phyloP scores from a whole-genome alignment of 495 filamentous ascomycete genomes.

The Podospora pseudocomata region DNA sequence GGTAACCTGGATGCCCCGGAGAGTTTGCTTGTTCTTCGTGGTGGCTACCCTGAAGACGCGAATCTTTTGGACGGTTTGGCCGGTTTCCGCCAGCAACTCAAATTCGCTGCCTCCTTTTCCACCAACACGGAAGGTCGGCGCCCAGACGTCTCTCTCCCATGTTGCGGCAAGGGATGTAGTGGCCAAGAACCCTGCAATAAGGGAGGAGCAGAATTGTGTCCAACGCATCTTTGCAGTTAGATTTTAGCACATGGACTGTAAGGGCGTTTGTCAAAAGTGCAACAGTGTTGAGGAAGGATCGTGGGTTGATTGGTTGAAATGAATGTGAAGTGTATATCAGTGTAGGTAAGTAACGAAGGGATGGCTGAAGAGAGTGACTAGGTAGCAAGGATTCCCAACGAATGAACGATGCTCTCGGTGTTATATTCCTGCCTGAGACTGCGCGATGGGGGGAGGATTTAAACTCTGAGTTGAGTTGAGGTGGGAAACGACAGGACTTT shows the following conservation, averaged over 20 bases:
- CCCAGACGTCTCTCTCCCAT: background rate
- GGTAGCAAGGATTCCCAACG: too few species aligned
- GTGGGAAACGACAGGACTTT: too few species aligned
- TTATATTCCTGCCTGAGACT: too few species aligned
- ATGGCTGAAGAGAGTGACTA: too few species aligned
- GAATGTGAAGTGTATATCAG: too few species aligned
- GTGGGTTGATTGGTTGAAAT: too few species aligned
- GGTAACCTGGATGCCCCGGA: background rate
- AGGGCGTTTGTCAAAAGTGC: background rate
- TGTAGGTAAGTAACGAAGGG: too few species aligned
- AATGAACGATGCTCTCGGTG: too few species aligned
- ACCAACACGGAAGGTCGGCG: background rate
- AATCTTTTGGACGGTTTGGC: background rate
- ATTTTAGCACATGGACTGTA: background rate
- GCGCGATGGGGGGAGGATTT: too few species aligned
- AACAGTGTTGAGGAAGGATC: too few species aligned
- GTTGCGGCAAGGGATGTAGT: background rate
- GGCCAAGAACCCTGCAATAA: background rate
- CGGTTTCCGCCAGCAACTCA: background rate
- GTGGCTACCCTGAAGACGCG: background rate
- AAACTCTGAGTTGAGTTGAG: too few species aligned
- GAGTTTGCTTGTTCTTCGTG: background rate
- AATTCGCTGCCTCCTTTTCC: background rate
- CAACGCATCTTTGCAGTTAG: background rate
- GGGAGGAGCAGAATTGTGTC: background rate